These are phyloP conservation scores for Pholiota conissans DNA, from an alignment of 768 basidiomycete genomes.

Conservation along the genomic window DNA sequence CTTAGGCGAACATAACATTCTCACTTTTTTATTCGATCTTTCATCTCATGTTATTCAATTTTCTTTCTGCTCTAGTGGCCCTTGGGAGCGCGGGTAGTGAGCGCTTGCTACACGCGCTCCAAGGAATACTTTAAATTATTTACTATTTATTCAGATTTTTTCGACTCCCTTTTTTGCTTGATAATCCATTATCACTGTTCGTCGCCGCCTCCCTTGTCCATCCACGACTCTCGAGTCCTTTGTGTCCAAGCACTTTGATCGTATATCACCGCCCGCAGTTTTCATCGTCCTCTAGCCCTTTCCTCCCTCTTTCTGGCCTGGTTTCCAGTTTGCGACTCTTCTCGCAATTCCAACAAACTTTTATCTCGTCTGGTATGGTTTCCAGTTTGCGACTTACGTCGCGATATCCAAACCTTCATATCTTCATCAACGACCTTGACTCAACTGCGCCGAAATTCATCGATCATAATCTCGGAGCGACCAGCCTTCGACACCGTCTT, in stretches of 20 bases:
- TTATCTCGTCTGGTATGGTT: background rate
- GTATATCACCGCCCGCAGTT: too few relatives aligned
- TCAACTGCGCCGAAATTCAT: too few relatives aligned
- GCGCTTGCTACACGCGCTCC: background rate
- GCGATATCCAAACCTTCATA: background rate
- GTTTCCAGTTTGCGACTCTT: background rate
- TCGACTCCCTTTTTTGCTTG: background rate
- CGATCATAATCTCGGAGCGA: too few relatives aligned
- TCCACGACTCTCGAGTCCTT: too few relatives aligned
- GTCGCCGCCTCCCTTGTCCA: too few relatives aligned
- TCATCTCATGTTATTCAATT: too few relatives aligned
- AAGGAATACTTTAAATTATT: background rate
- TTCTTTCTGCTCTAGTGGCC: background rate
- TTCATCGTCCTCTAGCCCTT: background rate
- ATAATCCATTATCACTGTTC: too few relatives aligned
- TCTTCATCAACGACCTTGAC: too few relatives aligned
- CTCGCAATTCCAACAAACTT: background rate
- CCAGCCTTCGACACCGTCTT: too few relatives aligned
- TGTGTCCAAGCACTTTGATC: background rate
- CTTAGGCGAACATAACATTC: too few relatives aligned
- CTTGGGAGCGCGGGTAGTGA: background rate
- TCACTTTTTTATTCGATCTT: too few relatives aligned
- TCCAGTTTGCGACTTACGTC: background rate
- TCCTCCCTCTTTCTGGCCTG: background rate
- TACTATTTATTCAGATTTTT: background rate